These are phyloP conservation scores for Apiotrichum akiyoshidainum DNA, from an alignment of 1,284 basidiomycete genomes.

Conservation along the genomic window DNA sequence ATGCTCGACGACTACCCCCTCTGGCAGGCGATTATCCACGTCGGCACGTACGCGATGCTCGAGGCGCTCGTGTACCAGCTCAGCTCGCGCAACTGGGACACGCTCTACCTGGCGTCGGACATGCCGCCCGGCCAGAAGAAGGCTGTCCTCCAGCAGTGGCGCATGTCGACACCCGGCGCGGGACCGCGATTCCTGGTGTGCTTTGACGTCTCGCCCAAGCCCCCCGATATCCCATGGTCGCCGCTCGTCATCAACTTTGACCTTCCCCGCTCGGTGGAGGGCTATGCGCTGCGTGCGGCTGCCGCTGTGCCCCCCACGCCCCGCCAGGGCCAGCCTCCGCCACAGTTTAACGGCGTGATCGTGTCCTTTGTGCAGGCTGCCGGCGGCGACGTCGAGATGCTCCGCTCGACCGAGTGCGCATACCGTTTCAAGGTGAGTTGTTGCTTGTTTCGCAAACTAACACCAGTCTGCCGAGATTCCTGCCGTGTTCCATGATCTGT, in stretches of 20 bases:
- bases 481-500: constrained; percentile 47
- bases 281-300: constrained; percentile 71
- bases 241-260: constrained; percentile 93
- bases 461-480: constrained; percentile 47
- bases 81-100: constrained; percentile 77
- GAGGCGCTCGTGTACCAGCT: constrained; percentile 86
- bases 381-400: constrained; percentile 95
- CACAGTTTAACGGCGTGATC: constrained; percentile 60
- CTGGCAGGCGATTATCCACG: constrained; percentile 80
- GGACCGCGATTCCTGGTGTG: constrained; percentile 69
- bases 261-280: constrained; percentile 89
- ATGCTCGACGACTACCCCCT: constrained; percentile 74
- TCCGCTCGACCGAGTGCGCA: constrained; percentile 94
- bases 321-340: constrained; percentile 59
- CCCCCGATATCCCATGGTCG: constrained; percentile 80
- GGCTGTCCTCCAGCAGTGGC: constrained; percentile 59
- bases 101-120: constrained; percentile 68
- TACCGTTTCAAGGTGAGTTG: constrained; percentile 66
- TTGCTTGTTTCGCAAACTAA: neutral
- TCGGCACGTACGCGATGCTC: constrained; percentile 77
- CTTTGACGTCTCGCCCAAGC: constrained; percentile 85
- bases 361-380: constrained; percentile 95
- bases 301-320: constrained; percentile 41
- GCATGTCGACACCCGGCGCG: constrained; percentile 32
- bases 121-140: constrained; percentile 65